Evolutionary conservation across 441 rosid genomes (phyloP), one percentile per base, ranked within the genome.

Genomic region (Viola pubescens): DNA sequence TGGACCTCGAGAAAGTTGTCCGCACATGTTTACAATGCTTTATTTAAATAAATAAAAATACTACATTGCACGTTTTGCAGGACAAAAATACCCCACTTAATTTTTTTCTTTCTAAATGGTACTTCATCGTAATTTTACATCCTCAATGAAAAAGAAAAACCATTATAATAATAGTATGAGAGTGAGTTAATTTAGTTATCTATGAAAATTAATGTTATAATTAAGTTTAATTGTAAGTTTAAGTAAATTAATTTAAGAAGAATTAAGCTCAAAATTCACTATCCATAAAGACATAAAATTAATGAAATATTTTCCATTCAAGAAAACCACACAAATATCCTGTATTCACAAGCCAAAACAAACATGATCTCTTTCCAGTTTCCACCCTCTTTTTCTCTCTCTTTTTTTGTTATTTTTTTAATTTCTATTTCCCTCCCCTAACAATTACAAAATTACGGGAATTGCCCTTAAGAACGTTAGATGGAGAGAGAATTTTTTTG

Each of bases 281-380:
- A 26, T 26, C 34, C 34, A 26, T 26, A 26, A 26, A 26, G 26
- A 19, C 26, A 9, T 46, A 6, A 5, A 0, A 7, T 11, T 9
- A 11, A 26, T 11, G 52, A 47, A 19, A 8, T 53, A 48, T 40
- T 26, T 49, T 56, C 3, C 10, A 42, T 48, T 56, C 9, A 44
- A 39, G 34, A 45, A 52, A 34, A 42, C 48, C 41, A 52, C 65
- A 44, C 34, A 57, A 37, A 49, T 58, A 58, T 37, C 7, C 34
- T 16, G 4, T 50, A 50, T 69, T 58, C 70, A 70, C 72, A 70
- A 65, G 4, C 40, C 58, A 52, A 52, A 13, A 26, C 34, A 26
- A 26, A 26, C 34, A 26, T 26, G 34, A 26, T 26, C 34, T 2
- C 34, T 9, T 45, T n/a, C n/a, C 9, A 40, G 4, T 6, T 6